phyloP scores from a whole-genome alignment of 495 filamentous ascomycete species.

The Neurospora sp. region DNA sequence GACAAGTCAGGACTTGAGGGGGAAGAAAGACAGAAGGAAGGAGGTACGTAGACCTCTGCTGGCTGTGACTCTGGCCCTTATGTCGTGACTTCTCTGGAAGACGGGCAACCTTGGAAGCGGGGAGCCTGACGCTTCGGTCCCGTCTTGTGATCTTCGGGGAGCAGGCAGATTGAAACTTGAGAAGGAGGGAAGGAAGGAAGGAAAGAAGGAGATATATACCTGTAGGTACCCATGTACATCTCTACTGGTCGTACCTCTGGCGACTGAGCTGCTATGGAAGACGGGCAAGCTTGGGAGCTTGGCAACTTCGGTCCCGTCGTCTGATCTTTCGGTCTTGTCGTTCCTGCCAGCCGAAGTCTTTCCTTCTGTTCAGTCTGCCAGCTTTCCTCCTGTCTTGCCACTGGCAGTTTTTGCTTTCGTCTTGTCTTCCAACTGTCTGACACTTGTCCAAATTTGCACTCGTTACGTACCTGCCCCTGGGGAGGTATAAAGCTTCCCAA shows the following conservation, averaged over 20 bases:
- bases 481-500: not conserved
- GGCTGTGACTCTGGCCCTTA: not conserved
- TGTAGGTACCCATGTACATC: too few relatives aligned
- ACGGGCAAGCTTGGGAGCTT: not conserved
- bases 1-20: not conserved
- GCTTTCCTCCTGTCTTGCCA: not conserved
- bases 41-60: not conserved
- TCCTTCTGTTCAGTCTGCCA: not conserved
- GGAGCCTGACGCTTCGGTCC: not conserved
- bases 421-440: not conserved
- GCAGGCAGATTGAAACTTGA: too few relatives aligned
- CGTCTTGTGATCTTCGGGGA: not conserved
- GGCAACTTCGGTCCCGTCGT: not conserved
- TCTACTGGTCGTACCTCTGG: too few relatives aligned
- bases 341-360: not conserved
- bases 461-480: not conserved
- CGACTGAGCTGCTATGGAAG: too few relatives aligned
- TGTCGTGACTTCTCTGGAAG: not conserved
- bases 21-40: not conserved
- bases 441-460: not conserved
- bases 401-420: not conserved
- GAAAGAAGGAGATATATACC: too few relatives aligned
- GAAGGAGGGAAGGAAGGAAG: too few relatives aligned
- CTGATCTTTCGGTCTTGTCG: not conserved
- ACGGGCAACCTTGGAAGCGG: not conserved